Evolutionary conservation across 768 basidiomycete species (phyloP), one percentile per base, ranked within the genome.

Genomic region (Lentinula guzmanii): DNA sequence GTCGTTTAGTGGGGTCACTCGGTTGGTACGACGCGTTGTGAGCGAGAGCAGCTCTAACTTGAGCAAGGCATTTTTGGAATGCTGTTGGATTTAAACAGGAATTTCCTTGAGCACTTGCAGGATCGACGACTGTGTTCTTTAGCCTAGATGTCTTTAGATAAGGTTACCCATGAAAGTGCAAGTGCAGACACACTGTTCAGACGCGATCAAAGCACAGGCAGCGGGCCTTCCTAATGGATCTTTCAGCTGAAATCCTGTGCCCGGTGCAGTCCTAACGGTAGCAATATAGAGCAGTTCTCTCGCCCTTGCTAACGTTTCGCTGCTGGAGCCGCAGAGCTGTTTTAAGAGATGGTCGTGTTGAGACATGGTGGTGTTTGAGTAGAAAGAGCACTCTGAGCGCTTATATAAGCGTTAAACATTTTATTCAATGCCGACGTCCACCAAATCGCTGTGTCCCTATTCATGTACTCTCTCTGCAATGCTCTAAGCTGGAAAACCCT

Each of bases 181-280:
- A 16, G n/a, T 24, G 15, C 28, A 60, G 3, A 55, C 71, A 46
- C 61, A 83, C 83, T 72, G 70, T 70, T 77, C 71, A 6, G 81
- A 83, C 24, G 83, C 82, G 52, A 85, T 67, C 57, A 75, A 74
- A 31, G 81, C 78, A 63, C 82, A 84, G 34, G 82, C 77, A 5
- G 83, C 81, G 16, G 80, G 74, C 34, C 83, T 60, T 21, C 79
- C 83, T 3, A 70, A 70, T 2, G 67, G 71, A 21, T 75, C 63
- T 3, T 77, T 74, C 3, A 83, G 62, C 18, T 78, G 73, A 58
- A 74, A 75, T 5, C 84, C 84, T 7, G 82, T 80, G n/a, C 83
- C 82, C 15, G 74, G 77, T 1, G 69, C 74, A 13, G 82, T 84
- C 64, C 73, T 79, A 4, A 74, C 65, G 50, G 73, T 70, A 1